Evolutionary conservation across 2,329 filamentous ascomycete species (phyloP).

Genomic region (Aspergillus texensis): DNA sequence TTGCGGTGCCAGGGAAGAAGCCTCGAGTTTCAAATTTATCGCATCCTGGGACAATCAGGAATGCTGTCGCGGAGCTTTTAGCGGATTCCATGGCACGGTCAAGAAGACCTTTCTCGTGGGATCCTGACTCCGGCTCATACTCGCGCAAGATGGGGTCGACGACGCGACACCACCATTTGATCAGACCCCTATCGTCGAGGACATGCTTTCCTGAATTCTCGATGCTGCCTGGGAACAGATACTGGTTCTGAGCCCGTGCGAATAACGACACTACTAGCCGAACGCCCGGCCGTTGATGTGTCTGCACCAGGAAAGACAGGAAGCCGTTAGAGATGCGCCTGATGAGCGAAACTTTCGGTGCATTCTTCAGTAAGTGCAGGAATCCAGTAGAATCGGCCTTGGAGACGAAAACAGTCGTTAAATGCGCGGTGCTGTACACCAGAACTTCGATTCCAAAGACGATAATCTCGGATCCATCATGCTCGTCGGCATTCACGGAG

Average conservation of each 20-base stretch:
- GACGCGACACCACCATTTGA: constrained; percentile 94
- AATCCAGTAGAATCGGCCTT: constrained; percentile 97
- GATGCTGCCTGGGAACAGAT: constrained; percentile 89
- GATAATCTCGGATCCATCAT: constrained; percentile 58
- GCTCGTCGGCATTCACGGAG: constrained; percentile 46
- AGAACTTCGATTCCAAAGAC: constrained; percentile 84
- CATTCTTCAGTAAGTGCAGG: constrained; percentile 63
- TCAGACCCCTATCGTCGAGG: constrained; percentile 82
- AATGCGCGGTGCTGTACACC: constrained; percentile 77
- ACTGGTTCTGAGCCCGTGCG: constrained; percentile 87
- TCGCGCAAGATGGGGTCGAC: constrained; percentile 72
- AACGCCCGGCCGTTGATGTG: constrained; percentile 64
- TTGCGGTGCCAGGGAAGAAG: constrained; percentile 67
- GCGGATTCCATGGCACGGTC: constrained; percentile 33
- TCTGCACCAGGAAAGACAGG: constrained; percentile 71
- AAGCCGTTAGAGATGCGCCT: constrained; percentile 75
- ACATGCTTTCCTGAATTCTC: constrained; percentile 87
- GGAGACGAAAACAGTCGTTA: constrained; percentile 89
- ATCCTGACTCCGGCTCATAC: constrained; percentile 44
- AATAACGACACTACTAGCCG: constrained; percentile 85
- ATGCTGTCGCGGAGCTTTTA: constrained; percentile 63
- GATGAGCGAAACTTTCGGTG: constrained; percentile 68
- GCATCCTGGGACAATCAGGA: constrained; percentile 84
- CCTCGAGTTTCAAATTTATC: constrained; percentile 78
- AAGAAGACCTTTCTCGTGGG: constrained; percentile 32